Percentiles rank a stretch among this genome's conserved stretches.
Evolutionary conservation across 192 early-diverging fungal species (phyloP).

Genomic region (Umbelopsis sp.): DNA sequence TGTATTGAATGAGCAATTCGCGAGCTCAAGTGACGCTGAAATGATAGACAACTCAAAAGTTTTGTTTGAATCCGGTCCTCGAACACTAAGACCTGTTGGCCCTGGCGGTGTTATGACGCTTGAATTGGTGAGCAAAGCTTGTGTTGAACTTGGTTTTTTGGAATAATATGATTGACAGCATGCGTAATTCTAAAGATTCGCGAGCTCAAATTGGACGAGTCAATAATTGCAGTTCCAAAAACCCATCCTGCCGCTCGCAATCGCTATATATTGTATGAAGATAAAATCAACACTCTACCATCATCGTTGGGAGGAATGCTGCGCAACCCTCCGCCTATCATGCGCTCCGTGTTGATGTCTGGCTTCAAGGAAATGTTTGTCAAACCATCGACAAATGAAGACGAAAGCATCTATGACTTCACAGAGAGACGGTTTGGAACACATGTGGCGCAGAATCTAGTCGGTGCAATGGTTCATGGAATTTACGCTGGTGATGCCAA

Average conservation of each 20-base stretch:
- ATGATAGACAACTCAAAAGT: slow-evolving; percentile 37
- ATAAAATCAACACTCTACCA: slow-evolving; percentile 70
- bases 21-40: neutral
- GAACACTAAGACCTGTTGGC: slow-evolving; percentile 78
- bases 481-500: slow-evolving; percentile 91
- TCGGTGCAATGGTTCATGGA: slow-evolving; percentile 89
- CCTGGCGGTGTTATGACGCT: slow-evolving; percentile 71
- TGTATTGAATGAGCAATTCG: neutral
- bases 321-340: slow-evolving; percentile 38
- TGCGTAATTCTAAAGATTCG: slow-evolving; percentile 46
- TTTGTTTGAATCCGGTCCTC: slow-evolving; percentile 80
- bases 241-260: slow-evolving; percentile 75
- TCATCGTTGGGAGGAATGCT: slow-evolving; percentile 38
- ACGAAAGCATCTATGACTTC: slow-evolving; percentile 90
- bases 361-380: slow-evolving; percentile 63
- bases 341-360: slow-evolving; percentile 60
- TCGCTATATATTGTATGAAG: slow-evolving; percentile 79
- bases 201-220: slow-evolving; percentile 59
- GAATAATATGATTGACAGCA: neutral
- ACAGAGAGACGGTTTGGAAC: slow-evolving; percentile 75
- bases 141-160: neutral
- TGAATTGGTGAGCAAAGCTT: slow-evolving; percentile 65
- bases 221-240: slow-evolving; percentile 63
- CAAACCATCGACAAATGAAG: slow-evolving; percentile 35
- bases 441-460: slow-evolving; percentile 76